phyloP scores from a whole-genome alignment of 139 green algal species.

The Edaphochlamys debaryana region DNA sequence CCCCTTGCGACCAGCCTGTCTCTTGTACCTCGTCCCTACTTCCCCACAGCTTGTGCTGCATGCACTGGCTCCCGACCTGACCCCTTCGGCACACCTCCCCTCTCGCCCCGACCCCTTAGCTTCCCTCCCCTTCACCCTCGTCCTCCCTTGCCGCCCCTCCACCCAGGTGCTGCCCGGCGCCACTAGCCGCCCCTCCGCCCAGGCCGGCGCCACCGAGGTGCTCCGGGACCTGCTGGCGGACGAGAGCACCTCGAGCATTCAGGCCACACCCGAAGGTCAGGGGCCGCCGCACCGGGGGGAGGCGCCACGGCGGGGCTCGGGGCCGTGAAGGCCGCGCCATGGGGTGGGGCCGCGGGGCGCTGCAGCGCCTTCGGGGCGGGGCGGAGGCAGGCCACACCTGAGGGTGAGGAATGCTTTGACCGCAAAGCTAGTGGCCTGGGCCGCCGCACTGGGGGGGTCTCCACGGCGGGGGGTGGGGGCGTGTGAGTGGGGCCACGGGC shows the following conservation, averaged over 20 bases:
- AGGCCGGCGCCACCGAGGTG: constrained; percentile 19
- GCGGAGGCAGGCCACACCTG: no score
- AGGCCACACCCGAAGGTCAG: constrained; percentile 8
- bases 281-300: no score
- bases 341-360: no score
- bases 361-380: no score
- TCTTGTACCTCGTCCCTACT: no score
- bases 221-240: constrained; percentile 40
- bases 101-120: background rate
- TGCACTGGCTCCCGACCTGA: background rate
- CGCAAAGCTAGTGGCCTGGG: no score
- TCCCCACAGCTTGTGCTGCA: background rate
- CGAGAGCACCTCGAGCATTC: background rate
- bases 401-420: no score
- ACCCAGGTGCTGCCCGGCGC: constrained; percentile 20
- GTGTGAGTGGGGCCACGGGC: background rate
- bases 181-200: constrained; percentile 7
- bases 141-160: no score
- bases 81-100: background rate
- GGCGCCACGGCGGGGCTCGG: no score
- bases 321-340: background rate
- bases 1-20: no score
- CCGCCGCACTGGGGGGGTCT: no score
- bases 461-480: no score
- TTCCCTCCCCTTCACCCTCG: background rate